Percentiles rank a stretch among this genome's conserved stretches.
Conservation (phyloP, 305 asterid species). For the Fraxinus nigra region DNA sequence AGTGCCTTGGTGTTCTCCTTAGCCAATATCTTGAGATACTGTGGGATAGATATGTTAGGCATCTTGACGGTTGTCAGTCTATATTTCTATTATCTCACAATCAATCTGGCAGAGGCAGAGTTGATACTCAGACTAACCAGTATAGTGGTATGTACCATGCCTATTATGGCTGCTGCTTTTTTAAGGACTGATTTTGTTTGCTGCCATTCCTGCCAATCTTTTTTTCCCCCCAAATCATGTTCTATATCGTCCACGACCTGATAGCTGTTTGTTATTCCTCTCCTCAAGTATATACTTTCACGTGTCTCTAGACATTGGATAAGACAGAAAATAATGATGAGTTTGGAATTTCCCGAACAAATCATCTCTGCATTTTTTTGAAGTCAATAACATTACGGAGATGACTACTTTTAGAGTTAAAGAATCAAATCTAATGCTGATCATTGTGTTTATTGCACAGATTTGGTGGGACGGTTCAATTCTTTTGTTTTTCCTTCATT, state of each 20-base stretch:
- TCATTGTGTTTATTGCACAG: constrained; percentile 43
- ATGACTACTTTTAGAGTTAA: constrained; percentile 16
- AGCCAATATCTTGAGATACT: constrained; percentile 49
- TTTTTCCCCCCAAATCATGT: neutral
- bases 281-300: constrained; percentile 9
- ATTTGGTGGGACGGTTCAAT: constrained; percentile 61
- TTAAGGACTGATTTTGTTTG: constrained; percentile 5
- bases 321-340: neutral
- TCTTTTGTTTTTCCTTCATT: constrained; percentile 38
- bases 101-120: constrained; percentile 32
- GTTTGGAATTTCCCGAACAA: neutral
- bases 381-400: neutral
- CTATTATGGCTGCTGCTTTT: constrained; percentile 6
- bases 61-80: constrained; percentile 60
- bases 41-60: constrained; percentile 63
- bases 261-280: constrained; percentile 13
- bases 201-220: neutral
- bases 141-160: constrained; percentile 49
- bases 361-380: neutral
- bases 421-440: constrained; percentile 8
- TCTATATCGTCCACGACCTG: constrained; percentile 2
- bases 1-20: constrained; percentile 66
- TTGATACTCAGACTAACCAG: constrained; percentile 25
- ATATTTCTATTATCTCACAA: constrained; percentile 46
- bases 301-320: neutral